Percentiles rank a stretch among this genome's conserved stretches.
Evolutionary conservation across 2,329 filamentous ascomycete species (phyloP).

Genomic region (Blastomyces gilchristii): DNA sequence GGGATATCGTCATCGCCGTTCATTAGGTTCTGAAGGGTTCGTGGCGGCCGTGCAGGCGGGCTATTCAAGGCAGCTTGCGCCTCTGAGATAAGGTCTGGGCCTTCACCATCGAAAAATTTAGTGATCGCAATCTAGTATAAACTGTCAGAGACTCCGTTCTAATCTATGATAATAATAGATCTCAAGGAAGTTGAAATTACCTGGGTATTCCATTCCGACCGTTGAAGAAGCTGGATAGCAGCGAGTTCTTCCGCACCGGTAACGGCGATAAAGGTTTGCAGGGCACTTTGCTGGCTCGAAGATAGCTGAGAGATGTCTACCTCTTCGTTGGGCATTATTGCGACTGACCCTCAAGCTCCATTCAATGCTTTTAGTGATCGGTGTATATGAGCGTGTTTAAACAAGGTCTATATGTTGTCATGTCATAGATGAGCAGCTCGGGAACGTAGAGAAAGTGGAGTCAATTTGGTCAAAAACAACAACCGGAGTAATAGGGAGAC

Average conservation of each 20-base stretch:
- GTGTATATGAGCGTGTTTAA: background rate
- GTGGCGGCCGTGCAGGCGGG: slow-evolving; percentile 51
- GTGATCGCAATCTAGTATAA: slow-evolving; percentile 77
- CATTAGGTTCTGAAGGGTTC: slow-evolving; percentile 62
- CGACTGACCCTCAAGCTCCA: slow-evolving; percentile 7
- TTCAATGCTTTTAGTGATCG: background rate
- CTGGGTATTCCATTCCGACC: slow-evolving; percentile 95
- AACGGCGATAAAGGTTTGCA: slow-evolving; percentile 80
- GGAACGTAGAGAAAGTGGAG: background rate
- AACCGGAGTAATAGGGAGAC: background rate
- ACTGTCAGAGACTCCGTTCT: background rate
- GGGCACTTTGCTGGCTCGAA: slow-evolving; percentile 65
- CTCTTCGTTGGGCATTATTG: slow-evolving; percentile 36
- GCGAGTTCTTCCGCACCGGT: slow-evolving; percentile 71
- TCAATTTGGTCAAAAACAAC: background rate
- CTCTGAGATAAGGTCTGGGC: slow-evolving; percentile 68
- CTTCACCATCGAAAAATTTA: slow-evolving; percentile 96
- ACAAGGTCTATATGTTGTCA: slow-evolving; percentile 1
- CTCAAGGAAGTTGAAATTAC: slow-evolving; percentile 35
- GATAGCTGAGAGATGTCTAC: slow-evolving; percentile 57
- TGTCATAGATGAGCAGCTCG: background rate
- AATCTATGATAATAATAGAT: background rate
- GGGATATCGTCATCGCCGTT: slow-evolving; percentile 48
- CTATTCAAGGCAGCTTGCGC: slow-evolving; percentile 54
- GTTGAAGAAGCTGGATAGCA: slow-evolving; percentile 66